Base-by-base conservation (phyloP, 352 stramenopile species). In the Globisporangium nagaii region DNA sequence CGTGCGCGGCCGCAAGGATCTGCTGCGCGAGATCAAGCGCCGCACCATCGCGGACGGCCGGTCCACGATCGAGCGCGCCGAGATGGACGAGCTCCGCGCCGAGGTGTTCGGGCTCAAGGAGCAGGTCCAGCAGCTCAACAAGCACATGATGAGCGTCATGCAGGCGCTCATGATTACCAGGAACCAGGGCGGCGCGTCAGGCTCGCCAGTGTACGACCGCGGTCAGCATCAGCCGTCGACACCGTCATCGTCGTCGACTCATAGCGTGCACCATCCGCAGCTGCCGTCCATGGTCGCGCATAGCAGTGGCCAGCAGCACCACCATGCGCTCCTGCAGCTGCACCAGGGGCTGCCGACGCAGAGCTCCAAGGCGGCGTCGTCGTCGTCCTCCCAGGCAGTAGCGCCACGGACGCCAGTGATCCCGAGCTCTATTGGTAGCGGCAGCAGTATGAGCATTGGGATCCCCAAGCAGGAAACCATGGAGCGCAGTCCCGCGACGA, bases 11-110 rank as follows among this genome's bases (percentile, higher is more conserved):
- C 60, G 70, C 22, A 75, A 77, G 34, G 71, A 90, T 11, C 60
- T 91, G 44, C 61, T 96, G 39, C 72, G 71, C 24, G 75, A 92
- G 60, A 96, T 96, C 59, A 76, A 79, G 53, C 71, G 83, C 43
- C 76, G 82, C 3, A 71, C 61, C 11, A 60, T 59, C 8, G 32
- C 70, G 2, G 62, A 65, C 4, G 46, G 41, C 28, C 54, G 46
- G 9, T 58, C 64, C 1, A 60, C 62, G 4, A 71, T 88, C 30
- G 75, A 90, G 25, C 71, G 78, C 27, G 72, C 64, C 13, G 82
- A 93, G 64, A 75, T 93, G n/a, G 80, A 93, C 1, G 77, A 88
- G 28, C 58, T 93, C 4, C 68, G 70, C 7, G 46, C 58, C 4
- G 76, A 93, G 54, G 78, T 93, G 20, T 55, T 36, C 0, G 63